Conservation (phyloP, 306 rosid species). For the Arachis hypogaea region DNA sequence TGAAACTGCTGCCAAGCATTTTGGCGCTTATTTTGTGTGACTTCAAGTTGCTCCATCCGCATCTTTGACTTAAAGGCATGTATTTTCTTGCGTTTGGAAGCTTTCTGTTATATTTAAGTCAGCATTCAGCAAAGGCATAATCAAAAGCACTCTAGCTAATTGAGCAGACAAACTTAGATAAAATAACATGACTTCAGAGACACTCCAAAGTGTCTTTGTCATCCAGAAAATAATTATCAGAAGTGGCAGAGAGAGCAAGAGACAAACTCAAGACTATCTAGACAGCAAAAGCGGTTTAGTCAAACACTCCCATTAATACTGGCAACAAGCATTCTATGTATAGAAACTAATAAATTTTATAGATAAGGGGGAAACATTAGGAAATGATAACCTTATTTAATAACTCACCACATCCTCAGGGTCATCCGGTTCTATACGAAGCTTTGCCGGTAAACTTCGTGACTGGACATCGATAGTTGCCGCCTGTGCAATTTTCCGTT, state of each 20-base stretch:
- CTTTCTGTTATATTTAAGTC: slow-evolving; percentile 62
- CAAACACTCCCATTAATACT: slow-evolving; percentile 10
- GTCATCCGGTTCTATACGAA: slow-evolving; percentile 90
- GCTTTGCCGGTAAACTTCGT: slow-evolving; percentile 83
- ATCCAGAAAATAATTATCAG: not conserved
- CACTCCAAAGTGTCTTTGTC: slow-evolving; percentile 3
- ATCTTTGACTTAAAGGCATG: slow-evolving; percentile 97
- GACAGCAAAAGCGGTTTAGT: slow-evolving; percentile 14
- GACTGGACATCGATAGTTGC: slow-evolving; percentile 84
- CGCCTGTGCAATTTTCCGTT: slow-evolving; percentile 92
- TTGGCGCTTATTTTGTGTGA: slow-evolving; percentile 94
- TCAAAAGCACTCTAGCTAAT: slow-evolving; percentile 21
- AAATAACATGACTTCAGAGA: slow-evolving; percentile 6
- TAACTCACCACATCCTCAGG: slow-evolving; percentile 92
- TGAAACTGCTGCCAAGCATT: slow-evolving; percentile 99
- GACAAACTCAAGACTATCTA: slow-evolving; percentile 6
- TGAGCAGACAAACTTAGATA: slow-evolving; percentile 2
- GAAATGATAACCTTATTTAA: slow-evolving; percentile 6
- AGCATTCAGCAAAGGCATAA: slow-evolving; percentile 35
- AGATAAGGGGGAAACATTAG: not conserved
- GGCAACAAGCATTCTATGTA: slow-evolving; percentile 18
- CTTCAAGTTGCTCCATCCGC: slow-evolving; percentile 97
- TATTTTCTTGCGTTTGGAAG: slow-evolving; percentile 88
- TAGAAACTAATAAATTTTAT: not conserved
- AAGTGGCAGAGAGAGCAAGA: not conserved